Evolutionary conservation across 1,284 basidiomycete species (phyloP), one percentile per base, ranked within the genome.

Genomic region (Microstroma glucosiphilum): DNA sequence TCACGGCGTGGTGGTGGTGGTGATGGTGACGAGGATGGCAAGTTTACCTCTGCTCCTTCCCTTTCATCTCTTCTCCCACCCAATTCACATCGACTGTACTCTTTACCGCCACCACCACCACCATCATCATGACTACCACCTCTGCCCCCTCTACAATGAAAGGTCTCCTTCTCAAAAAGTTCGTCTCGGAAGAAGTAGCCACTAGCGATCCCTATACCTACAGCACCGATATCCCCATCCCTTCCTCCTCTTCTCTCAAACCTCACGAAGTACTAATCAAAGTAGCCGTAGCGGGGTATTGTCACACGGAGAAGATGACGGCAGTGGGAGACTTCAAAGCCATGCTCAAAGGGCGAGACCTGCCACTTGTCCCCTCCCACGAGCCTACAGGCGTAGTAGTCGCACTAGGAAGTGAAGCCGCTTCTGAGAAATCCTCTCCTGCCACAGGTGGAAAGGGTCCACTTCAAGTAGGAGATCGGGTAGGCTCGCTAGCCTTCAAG

Each of bases 381-480:
- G 61, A 63, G 40, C 61, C 61, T 13, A 63, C 61, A n/a, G 61
- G 61, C 11, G 21, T 62, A 8, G 48, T 63, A 9, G 61, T 62
- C n/a, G 53, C 60, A 17, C 17, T 61, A 1, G 61, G 61, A 15
- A 11, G 9, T 21, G 51, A 62, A 54, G 61, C 59, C 25, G 43
- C 37, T 13, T 8, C 30, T 12, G 37, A 25, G 19, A 55, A 40
- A 17, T n/a, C 41, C 15, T 15, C 25, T 2, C 23, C 57, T 15
- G 61, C 48, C 26, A 23, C 60, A 21, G 60, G 49, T 12, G 56
- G 46, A 8, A 2, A 51, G 23, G 55, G 61, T 11, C 49, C 60
- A 12, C 51, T 64, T 25, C 58, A 62, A 41, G 42, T 59, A 9
- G 62, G 62, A 21, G 62, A 64, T 40, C 23, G 61, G 19, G 60